phyloP scores from a whole-genome alignment of 2,329 filamentous ascomycete genomes.

The Cercospora zeina region DNA sequence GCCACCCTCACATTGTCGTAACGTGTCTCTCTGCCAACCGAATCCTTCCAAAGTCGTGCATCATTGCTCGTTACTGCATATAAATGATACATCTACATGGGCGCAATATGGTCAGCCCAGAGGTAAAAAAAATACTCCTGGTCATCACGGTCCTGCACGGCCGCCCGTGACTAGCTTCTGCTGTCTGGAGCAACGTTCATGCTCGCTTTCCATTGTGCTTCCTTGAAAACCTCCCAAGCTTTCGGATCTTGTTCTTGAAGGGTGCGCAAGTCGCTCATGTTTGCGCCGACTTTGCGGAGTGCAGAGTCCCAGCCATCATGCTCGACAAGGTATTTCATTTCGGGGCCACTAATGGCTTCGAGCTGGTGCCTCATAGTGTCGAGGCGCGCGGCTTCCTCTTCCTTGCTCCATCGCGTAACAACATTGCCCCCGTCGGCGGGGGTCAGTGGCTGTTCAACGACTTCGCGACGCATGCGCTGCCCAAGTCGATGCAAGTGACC shows the following conservation, averaged over 20 bases:
- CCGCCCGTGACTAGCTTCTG: not conserved
- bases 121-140: not conserved
- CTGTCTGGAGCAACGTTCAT: conserved; percentile 34
- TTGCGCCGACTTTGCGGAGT: conserved; percentile 63
- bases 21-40: not conserved
- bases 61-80: not conserved
- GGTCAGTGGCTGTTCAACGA: conserved; percentile 53
- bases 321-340: conserved; percentile 65
- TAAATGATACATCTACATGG: not conserved
- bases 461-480: conserved; percentile 64
- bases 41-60: not conserved
- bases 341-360: conserved; percentile 56
- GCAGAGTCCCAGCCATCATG: conserved; percentile 58
- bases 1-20: not conserved
- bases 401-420: conserved; percentile 35
- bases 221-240: conserved; percentile 41
- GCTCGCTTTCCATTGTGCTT: conserved; percentile 41
- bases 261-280: conserved; percentile 65
- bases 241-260: conserved; percentile 52
- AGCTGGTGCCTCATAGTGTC: conserved; percentile 48
- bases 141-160: conserved; percentile 6
- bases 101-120: not conserved
- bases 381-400: conserved; percentile 41
- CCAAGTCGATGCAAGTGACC: conserved; percentile 68
- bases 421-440: conserved; percentile 18